These are phyloP conservation scores for Cryptosporidium bovis DNA, from an alignment of 169 alveolate species.

Conservation along the genomic window DNA sequence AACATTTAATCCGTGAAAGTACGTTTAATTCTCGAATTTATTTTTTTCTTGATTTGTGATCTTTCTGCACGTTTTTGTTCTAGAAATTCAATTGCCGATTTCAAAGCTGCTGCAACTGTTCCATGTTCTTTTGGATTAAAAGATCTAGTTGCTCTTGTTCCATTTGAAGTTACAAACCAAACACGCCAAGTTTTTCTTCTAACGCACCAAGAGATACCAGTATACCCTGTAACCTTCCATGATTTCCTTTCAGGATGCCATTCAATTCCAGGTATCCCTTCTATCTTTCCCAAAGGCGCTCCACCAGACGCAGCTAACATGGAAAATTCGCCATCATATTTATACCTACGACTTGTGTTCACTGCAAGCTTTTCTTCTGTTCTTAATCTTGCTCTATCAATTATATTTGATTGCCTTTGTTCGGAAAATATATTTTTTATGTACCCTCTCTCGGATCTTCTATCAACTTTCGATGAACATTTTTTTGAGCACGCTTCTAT, in stretches of 20 bases:
- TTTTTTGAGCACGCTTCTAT: slow-evolving; percentile 14
- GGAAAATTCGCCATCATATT: slow-evolving; percentile 20
- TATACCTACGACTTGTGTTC: background rate
- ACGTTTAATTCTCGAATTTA: slow-evolving; percentile 33
- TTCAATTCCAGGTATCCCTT: slow-evolving; percentile 52
- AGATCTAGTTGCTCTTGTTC: slow-evolving; percentile 72
- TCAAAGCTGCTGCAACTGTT: slow-evolving; percentile 72
- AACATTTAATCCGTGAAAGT: background rate
- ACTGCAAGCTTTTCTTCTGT: background rate
- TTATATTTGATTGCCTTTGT: slow-evolving; percentile 23
- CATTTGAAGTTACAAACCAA: slow-evolving; percentile 65
- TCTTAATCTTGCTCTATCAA: slow-evolving; percentile 9
- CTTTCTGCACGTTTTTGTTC: slow-evolving; percentile 72
- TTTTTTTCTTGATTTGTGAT: slow-evolving; percentile 16
- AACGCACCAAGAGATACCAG: slow-evolving; percentile 74
- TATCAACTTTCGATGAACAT: slow-evolving; percentile 1
- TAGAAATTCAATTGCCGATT: slow-evolving; percentile 65
- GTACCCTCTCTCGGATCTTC: slow-evolving; percentile 27
- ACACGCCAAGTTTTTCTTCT: slow-evolving; percentile 75
- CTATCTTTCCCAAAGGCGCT: slow-evolving; percentile 61
- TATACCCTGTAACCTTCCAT: slow-evolving; percentile 68
- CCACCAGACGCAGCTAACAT: slow-evolving; percentile 73
- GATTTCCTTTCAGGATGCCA: slow-evolving; percentile 74
- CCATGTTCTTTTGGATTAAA: slow-evolving; percentile 74
- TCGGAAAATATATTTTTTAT: slow-evolving; percentile 19